A percentile compares a stretch with the other conserved stretches of the same genome.
phyloP scores from a whole-genome alignment of 139 green algal species.

The Chlamydomonas sp. region DNA sequence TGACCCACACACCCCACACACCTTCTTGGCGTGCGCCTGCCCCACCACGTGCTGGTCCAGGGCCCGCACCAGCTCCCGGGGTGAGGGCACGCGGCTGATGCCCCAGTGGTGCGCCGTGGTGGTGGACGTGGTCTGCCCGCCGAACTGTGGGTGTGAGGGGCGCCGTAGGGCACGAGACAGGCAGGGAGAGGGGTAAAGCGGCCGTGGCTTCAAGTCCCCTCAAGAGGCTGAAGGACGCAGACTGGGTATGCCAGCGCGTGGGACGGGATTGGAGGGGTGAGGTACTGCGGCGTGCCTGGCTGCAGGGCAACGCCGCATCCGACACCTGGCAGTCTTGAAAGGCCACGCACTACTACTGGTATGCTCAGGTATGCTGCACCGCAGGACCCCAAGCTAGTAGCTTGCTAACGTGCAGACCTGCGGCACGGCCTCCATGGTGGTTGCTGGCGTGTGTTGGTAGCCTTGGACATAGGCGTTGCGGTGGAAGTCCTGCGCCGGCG shows the following conservation, averaged over 20 bases:
- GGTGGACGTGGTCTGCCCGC: slow-evolving; percentile 48
- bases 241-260: background rate
- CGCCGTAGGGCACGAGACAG: background rate
- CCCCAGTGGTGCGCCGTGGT: slow-evolving; percentile 39
- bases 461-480: slow-evolving; percentile 11
- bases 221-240: background rate
- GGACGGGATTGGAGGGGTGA: background rate
- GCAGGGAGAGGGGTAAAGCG: background rate
- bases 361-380: too few species aligned
- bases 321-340: background rate
- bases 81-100: slow-evolving; percentile 63
- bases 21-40: slow-evolving; percentile 82
- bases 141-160: slow-evolving; percentile 43
- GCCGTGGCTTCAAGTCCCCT: too few species aligned
- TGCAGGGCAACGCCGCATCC: too few species aligned
- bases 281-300: background rate
- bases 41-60: slow-evolving; percentile 86
- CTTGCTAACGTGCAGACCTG: background rate
- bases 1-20: slow-evolving; percentile 50
- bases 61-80: slow-evolving; percentile 73
- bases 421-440: slow-evolving; percentile 29
- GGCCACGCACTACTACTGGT: too few species aligned
- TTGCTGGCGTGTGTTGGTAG: background rate
- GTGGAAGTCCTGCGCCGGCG: background rate
- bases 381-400: too few species aligned